Percentiles rank a stretch among this genome's conserved stretches.
These are phyloP conservation scores for Oropetium thomaeum DNA, from an alignment of 176 grass and related monocot genomes.

Conservation along the genomic window DNA sequence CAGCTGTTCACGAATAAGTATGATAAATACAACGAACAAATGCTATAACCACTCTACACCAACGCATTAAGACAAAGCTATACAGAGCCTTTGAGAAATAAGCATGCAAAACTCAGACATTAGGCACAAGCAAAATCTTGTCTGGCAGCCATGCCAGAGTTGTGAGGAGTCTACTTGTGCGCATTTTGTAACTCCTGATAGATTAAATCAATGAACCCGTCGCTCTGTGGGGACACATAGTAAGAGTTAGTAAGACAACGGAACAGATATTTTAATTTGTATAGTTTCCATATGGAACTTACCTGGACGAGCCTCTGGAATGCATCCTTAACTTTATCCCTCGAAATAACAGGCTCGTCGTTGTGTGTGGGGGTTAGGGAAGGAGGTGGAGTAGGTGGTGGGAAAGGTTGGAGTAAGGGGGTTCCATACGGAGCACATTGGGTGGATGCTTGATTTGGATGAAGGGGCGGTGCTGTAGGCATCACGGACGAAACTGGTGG, in stretches of 20 bases:
- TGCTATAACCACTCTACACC: conserved; percentile 37
- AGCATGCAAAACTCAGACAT: conserved; percentile 31
- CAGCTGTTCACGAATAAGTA: conserved; percentile 3
- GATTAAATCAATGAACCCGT: conserved; percentile 73
- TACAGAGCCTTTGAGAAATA: conserved; percentile 36
- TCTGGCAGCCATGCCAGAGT: not conserved
- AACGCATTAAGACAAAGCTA: conserved; percentile 18
- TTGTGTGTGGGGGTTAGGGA: conserved; percentile 53
- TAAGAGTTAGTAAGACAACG: conserved; percentile 7
- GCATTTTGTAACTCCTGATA: conserved; percentile 56
- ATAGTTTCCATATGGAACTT: conserved; percentile 6
- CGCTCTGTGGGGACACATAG: conserved; percentile 38
- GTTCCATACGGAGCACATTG: conserved; percentile 45
- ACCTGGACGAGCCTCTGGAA: conserved; percentile 79
- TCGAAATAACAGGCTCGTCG: conserved; percentile 51
- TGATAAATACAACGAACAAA: conserved; percentile 12
- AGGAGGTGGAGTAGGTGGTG: conserved; percentile 58
- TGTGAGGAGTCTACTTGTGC: conserved; percentile 36
- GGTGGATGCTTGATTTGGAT: conserved; percentile 36
- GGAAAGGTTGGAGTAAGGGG: conserved; percentile 70
- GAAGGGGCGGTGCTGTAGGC: conserved; percentile 41
- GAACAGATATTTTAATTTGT: not conserved
- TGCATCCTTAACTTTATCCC: conserved; percentile 72
- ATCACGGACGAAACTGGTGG: conserved; percentile 36
- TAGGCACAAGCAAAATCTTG: not conserved